Conservation (phyloP, 23 red algal genomes). For the Gracilaria gracilis region DNA sequence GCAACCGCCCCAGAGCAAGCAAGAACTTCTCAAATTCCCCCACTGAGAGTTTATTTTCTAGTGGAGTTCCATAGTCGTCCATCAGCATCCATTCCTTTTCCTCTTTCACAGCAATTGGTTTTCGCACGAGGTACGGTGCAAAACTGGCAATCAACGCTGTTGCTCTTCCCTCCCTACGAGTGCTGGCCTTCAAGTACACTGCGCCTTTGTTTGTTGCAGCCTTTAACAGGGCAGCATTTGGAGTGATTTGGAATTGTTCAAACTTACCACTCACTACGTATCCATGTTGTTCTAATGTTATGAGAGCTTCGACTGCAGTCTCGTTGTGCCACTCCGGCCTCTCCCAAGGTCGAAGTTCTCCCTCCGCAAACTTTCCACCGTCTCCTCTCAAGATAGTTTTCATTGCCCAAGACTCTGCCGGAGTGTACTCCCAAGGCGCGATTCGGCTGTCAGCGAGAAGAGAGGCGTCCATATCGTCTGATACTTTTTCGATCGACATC, state of each 20-base stretch:
- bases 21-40: no score
- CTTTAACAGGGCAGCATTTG: background rate
- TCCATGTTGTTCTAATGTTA: background rate
- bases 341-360: conserved; percentile 4
- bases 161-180: background rate
- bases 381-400: background rate
- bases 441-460: no score
- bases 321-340: background rate
- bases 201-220: conserved; percentile 22
- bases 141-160: background rate
- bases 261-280: conserved; percentile 19
- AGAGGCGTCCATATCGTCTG: background rate
- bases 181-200: conserved; percentile 37
- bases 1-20: no score
- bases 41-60: background rate
- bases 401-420: no score
- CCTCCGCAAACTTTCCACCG: no score
- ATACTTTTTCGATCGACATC: background rate
- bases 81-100: conserved; percentile 56
- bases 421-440: no score
- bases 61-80: no score
- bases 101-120: conserved; percentile 27
- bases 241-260: conserved; percentile 11
- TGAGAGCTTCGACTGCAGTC: background rate
- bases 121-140: conserved; percentile 14